Evolutionary conservation across 495 filamentous ascomycete genomes (phyloP), one percentile per base, ranked within the genome.

Genomic region (Oidiodendron maius): DNA sequence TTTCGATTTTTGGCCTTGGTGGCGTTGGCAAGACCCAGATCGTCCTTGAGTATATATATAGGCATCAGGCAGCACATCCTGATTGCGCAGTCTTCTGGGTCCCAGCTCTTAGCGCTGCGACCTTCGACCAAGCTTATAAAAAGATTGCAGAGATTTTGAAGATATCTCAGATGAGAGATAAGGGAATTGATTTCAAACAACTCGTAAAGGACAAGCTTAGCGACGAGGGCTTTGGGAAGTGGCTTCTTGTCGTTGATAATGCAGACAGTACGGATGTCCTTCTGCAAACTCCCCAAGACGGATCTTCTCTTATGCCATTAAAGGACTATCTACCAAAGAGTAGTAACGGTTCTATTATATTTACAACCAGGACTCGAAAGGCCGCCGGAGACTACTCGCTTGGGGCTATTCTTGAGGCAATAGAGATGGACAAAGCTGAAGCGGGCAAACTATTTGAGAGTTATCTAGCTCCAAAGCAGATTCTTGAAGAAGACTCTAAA

Each of bases 161-260:
- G 16, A 40, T 75, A 15, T 54, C 65, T 23, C 64, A 61, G 4
- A 55, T 58, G 35, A 55, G 67, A 20, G 52, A 71, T 28, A 62
- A 59, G 1, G 61, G 62, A 3, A 49, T 57, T 24, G 51, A 76
- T 38, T 56, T 62, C n/a, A 55, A 64, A 9, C 47, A 59, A 40
- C 50, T 68, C n/a, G 63, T 75, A 11, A 56, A 46, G 44, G 42
- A 58, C 42, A 72, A 65, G 65, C 61, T 76, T 23, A 48, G 56
- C 12, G 37, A 59, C 6, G 49, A 60, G 15, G 40, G 62, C 0
- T 59, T 57, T 34, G 64, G 66, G 15, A 44, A 42, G 3, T 81
- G 74, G 75, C 41, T 76, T 15, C 50, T 58, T 3, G 65, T 68
- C 38, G 32, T 76, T 28, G 70, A 77, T 50, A 77, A 73, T 50